phyloP scores from a whole-genome alignment of 2,329 filamentous ascomycete species.

The Piedraia hortae region DNA sequence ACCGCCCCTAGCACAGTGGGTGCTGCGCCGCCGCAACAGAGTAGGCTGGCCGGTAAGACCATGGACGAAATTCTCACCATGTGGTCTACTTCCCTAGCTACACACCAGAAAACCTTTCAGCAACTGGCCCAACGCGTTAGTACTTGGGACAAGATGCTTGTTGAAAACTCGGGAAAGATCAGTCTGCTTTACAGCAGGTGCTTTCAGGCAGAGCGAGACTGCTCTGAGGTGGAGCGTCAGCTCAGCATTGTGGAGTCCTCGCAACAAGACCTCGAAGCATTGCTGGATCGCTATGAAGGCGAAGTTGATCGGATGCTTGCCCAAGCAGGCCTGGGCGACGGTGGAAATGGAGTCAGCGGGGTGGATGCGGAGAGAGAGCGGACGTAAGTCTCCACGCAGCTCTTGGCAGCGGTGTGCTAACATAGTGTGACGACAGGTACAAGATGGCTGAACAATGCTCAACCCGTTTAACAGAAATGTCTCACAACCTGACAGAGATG shows the following conservation, averaged over 20 bases:
- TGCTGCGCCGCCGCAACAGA: conserved; percentile 50
- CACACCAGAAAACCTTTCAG: conserved; percentile 93
- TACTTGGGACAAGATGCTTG: conserved; percentile 70
- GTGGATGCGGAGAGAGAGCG: conserved; percentile 88
- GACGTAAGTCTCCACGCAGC: conserved; percentile 28
- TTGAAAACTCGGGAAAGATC: conserved; percentile 87
- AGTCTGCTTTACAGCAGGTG: conserved; percentile 78
- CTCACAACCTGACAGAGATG: conserved; percentile 78
- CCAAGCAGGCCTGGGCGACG: conserved; percentile 29
- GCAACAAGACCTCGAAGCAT: conserved; percentile 67
- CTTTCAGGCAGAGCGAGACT: conserved; percentile 78
- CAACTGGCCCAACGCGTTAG: conserved; percentile 67
- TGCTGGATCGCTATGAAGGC: conserved; percentile 71
- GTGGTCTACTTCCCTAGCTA: conserved; percentile 83
- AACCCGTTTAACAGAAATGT: conserved; percentile 77
- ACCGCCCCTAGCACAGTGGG: conserved; percentile 37
- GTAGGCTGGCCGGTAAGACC: conserved; percentile 86
- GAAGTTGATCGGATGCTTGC: conserved; percentile 78
- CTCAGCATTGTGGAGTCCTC: conserved; percentile 70
- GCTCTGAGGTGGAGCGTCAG: conserved; percentile 79
- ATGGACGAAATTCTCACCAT: conserved; percentile 97
- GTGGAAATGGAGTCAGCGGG: conserved; percentile 36
- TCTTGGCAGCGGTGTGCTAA: conserved; percentile 5
- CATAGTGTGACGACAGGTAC: conserved; percentile 24
- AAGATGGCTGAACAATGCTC: conserved; percentile 84